phyloP scores from a whole-genome alignment of 2,329 filamentous ascomycete species.

The Pseudogymnoascus verrucosus region DNA sequence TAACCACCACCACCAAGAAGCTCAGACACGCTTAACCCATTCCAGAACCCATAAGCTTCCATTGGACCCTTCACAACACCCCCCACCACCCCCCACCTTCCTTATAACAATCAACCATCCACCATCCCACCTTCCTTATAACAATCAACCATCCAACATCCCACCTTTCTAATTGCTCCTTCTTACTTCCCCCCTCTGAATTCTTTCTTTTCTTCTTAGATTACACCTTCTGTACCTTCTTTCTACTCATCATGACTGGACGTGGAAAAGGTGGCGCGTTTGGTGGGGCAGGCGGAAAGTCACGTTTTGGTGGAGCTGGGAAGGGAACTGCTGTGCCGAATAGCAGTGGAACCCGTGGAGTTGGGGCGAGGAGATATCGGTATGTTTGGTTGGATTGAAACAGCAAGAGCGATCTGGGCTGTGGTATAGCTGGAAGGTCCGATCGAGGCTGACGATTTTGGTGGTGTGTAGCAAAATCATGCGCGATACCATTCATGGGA shows the following conservation, averaged over 20 bases:
- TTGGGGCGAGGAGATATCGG: not conserved
- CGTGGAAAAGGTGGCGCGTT: not conserved
- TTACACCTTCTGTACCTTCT: not conserved
- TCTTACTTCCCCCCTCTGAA: not conserved
- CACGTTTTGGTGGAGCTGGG: not conserved
- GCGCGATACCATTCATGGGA: slow-evolving; percentile 40
- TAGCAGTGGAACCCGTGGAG: not conserved
- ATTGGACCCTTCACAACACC: too few species aligned
- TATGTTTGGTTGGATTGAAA: not conserved
- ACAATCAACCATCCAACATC: not conserved
- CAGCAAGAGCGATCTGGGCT: not conserved
- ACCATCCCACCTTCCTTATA: not conserved
- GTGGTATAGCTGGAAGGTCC: not conserved
- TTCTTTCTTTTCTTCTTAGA: not conserved
- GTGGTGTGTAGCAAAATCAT: slow-evolving; percentile 37
- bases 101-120: too few species aligned
- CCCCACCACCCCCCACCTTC: too few species aligned
- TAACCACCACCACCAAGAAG: not conserved
- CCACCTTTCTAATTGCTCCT: not conserved
- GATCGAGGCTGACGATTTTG: not conserved
- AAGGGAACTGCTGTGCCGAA: not conserved
- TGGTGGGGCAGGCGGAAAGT: not conserved
- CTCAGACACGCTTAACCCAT: not conserved
- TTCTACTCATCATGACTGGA: not conserved
- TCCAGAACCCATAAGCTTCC: too few species aligned